Evolutionary conservation across 164 flowering plant genomes (phyloP).

Genomic region (Santalum album): DNA sequence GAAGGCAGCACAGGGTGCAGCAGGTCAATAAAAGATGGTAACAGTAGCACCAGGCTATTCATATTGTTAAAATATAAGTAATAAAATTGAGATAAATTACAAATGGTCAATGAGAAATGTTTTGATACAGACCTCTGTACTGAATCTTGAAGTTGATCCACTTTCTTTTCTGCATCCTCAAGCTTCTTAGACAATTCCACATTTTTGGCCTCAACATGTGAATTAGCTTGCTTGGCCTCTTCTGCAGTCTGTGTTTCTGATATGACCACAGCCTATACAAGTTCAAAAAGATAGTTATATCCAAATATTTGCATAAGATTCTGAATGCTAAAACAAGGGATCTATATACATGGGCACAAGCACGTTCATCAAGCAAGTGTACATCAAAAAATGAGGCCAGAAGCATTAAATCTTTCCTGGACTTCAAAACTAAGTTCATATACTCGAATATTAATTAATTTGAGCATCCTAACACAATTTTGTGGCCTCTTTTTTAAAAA

Average conservation of each 20-base stretch:
- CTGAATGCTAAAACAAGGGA: not conserved
- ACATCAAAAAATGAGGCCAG: not conserved
- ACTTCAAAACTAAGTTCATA: too few relatives aligned
- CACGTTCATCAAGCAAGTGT: not conserved
- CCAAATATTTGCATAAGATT: not conserved
- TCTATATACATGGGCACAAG: not conserved
- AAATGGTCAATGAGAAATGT: not conserved
- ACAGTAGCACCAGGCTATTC: too few relatives aligned
- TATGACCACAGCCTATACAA: conserved; percentile 48
- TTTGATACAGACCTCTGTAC: conserved; percentile 60
- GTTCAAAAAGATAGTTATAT: not conserved
- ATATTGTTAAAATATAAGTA: too few relatives aligned
- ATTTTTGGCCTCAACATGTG: conserved; percentile 50
- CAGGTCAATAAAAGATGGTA: too few relatives aligned
- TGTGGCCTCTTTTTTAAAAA: too few relatives aligned
- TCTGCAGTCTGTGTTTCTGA: conserved; percentile 53
- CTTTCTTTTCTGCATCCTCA: conserved; percentile 62
- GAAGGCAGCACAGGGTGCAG: too few relatives aligned
- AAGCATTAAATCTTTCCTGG: too few relatives aligned
- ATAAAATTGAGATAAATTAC: too few relatives aligned
- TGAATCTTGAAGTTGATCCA: conserved; percentile 75
- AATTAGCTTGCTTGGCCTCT: conserved; percentile 40
- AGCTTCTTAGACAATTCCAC: conserved; percentile 50
- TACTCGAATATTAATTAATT: too few relatives aligned
- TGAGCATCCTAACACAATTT: too few relatives aligned